Conservation (phyloP, 768 basidiomycete genomes). For the Tylopilus rubrobrunneus region DNA sequence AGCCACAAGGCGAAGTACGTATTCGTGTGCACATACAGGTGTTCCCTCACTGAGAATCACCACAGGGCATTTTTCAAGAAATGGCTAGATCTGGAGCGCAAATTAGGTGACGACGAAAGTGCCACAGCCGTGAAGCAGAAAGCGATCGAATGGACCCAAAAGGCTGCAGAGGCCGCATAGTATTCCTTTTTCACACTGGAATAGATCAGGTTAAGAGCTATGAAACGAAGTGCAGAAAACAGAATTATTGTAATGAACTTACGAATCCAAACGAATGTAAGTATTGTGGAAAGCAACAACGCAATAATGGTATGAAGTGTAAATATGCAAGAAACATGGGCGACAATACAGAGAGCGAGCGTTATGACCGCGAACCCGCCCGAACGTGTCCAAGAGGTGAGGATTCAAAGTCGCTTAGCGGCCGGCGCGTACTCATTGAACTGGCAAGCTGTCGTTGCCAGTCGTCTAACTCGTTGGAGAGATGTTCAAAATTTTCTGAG, state of each 20-base stretch:
- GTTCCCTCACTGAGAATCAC: slow-evolving; percentile 13
- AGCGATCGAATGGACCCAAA: slow-evolving; percentile 89
- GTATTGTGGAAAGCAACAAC: slow-evolving; percentile 33
- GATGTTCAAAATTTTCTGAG: slow-evolving; percentile 80
- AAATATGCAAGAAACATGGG: slow-evolving; percentile 30
- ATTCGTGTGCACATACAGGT: neutral
- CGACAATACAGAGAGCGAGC: slow-evolving; percentile 8
- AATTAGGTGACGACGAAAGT: slow-evolving; percentile 84
- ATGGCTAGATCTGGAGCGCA: slow-evolving; percentile 86
- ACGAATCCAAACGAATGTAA: slow-evolving; percentile 58
- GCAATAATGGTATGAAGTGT: slow-evolving; percentile 34
- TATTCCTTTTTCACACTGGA: slow-evolving; percentile 25
- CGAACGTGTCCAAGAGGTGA: slow-evolving; percentile 53
- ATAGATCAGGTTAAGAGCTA: slow-evolving; percentile 33
- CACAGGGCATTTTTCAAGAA: slow-evolving; percentile 93
- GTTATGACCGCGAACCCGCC: slow-evolving; percentile 53
- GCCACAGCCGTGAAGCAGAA: slow-evolving; percentile 77
- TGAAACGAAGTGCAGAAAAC: slow-evolving; percentile 33
- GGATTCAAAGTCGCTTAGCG: slow-evolving; percentile 69
- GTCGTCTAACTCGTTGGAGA: slow-evolving; percentile 78
- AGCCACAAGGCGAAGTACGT: slow-evolving; percentile 93
- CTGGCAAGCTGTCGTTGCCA: slow-evolving; percentile 84
- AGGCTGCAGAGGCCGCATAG: slow-evolving; percentile 35
- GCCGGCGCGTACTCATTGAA: slow-evolving; percentile 70
- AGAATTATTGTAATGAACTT: slow-evolving; percentile 34